Base-by-base conservation (phyloP, 192 early-diverging fungal species). In the Coemansia guatemalensis region DNA sequence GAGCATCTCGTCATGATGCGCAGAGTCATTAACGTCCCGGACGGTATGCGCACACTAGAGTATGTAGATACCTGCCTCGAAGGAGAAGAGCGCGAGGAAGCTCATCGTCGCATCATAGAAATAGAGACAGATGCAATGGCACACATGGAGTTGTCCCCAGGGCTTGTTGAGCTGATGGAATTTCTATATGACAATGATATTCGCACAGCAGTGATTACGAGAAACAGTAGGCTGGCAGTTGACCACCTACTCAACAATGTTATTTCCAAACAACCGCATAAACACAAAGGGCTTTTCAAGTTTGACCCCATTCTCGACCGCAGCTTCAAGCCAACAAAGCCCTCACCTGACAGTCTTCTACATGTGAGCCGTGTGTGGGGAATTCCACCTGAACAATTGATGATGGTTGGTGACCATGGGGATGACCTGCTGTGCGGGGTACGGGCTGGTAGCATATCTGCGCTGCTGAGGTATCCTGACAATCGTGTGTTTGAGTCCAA, bases 331-430 rank as follows among this genome's bases (percentile, higher is more conserved):
- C 83, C 80, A 12, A 52, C 69, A 17, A 84, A 84, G 73, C 83
- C 83, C 14, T 54, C 72, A 22, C 83, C 83, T 3, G 72, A 74
- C 6, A 50, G 65, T 26, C 59, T 84, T 26, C 44, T 79, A 7
- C 67, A 78, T 53, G 69, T 82, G 55, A 78, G 76, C 27, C 20
- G 56, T 51, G 8, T 8, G 24, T 84, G 83, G 83, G 62, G 61
- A 3, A 68, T 84, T 48, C 69, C 64, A 39, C 74, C 83, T 8
- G 55, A 70, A 20, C 65, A 82, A 49, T 65, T 82, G 14, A 52
- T 82, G 74, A 84, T 84, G 80, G 83, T 84, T 12, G 83, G 83
- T 32, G 83, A 84, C 61, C 69, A 82, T 52, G 62, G 65, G 33
- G 83, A 84, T 59, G 83, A 84, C 33, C 58, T 84, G n/a, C 54